Evolutionary conservation across 306 rosid species (phyloP).

Genomic region (Oxytropis ochrocephala): DNA sequence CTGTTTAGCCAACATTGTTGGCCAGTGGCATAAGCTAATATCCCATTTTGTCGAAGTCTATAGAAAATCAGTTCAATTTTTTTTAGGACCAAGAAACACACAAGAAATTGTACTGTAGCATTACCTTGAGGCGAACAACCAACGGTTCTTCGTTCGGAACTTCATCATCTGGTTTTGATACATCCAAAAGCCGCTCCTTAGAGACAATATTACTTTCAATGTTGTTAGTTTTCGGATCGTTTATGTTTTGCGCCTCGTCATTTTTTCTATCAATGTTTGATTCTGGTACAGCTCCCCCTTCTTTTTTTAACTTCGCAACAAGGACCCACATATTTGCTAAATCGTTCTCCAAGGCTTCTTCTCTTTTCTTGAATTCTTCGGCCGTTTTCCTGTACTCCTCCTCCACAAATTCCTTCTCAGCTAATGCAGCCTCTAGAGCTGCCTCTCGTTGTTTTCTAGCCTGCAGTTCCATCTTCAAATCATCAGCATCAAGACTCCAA

Average conservation of each 20-base stretch:
- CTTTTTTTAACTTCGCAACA: conserved; percentile 96
- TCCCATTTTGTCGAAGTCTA: neutral
- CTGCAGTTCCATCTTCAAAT: conserved; percentile 79
- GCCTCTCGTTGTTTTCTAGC: conserved; percentile 97
- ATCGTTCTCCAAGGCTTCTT: conserved; percentile 93
- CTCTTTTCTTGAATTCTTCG: conserved; percentile 91
- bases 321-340: conserved; percentile 99
- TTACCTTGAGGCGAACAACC: conserved; percentile 93
- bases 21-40: too few relatives aligned
- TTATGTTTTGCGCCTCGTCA: conserved; percentile 38
- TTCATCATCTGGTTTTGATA: conserved; percentile 48
- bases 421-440: conserved; percentile 81
- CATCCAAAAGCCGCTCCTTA: conserved; percentile 47
- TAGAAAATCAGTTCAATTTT: neutral
- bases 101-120: neutral
- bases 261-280: conserved; percentile 46
- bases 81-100: neutral
- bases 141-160: conserved; percentile 65
- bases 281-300: conserved; percentile 61
- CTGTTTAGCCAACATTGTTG: too few relatives aligned
- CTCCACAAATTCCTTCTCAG: conserved; percentile 84
- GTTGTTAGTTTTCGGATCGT: conserved; percentile 33
- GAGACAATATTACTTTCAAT: conserved; percentile 25
- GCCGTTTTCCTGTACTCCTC: conserved; percentile 71
- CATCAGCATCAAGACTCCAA: conserved; percentile 76